Percentiles rank a stretch among this genome's conserved stretches.
Conservation (phyloP, 208 protist genomes). For the Trypanosoma caninum region DNA sequence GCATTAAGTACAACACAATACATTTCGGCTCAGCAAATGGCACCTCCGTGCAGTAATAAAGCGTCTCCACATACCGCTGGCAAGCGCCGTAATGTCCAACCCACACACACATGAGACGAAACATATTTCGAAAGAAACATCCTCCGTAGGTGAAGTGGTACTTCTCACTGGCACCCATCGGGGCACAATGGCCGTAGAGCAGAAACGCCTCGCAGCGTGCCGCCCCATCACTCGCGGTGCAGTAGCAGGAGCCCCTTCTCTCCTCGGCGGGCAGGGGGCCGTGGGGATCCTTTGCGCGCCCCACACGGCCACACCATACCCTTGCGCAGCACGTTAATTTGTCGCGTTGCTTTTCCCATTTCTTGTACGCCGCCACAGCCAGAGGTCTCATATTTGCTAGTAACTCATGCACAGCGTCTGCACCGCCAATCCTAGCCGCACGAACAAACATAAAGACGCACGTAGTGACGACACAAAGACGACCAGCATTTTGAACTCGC, state of each 20-base stretch:
- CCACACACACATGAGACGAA: slow-evolving; percentile 82
- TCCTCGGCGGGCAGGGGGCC: not conserved
- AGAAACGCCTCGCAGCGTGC: slow-evolving; percentile 27
- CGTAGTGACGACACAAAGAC: slow-evolving; percentile 73
- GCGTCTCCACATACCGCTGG: slow-evolving; percentile 76
- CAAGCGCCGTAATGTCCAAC: slow-evolving; percentile 73
- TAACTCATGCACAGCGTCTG: slow-evolving; percentile 18
- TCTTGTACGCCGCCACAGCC: slow-evolving; percentile 28
- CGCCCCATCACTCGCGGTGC: slow-evolving; percentile 11
- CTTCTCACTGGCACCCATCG: slow-evolving; percentile 34
- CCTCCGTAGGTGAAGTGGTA: slow-evolving; percentile 63
- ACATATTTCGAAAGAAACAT: slow-evolving; percentile 81
- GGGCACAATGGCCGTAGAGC: slow-evolving; percentile 52
- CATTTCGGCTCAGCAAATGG: slow-evolving; percentile 74
- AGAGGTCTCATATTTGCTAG: slow-evolving; percentile 32
- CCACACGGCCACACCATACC: not conserved
- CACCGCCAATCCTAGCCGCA: slow-evolving; percentile 31
- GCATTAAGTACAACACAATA: slow-evolving; percentile 61
- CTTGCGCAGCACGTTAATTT: not conserved
- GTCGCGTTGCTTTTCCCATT: slow-evolving; percentile 30
- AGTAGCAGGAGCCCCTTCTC: slow-evolving; percentile 11
- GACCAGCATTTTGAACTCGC: slow-evolving; percentile 47
- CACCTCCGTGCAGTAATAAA: slow-evolving; percentile 81
- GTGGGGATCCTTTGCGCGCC: not conserved
- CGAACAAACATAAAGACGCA: slow-evolving; percentile 67